Evolutionary conservation across 371 early-diverging fungal genomes (phyloP).

Genomic region (Mortierella sp.): DNA sequence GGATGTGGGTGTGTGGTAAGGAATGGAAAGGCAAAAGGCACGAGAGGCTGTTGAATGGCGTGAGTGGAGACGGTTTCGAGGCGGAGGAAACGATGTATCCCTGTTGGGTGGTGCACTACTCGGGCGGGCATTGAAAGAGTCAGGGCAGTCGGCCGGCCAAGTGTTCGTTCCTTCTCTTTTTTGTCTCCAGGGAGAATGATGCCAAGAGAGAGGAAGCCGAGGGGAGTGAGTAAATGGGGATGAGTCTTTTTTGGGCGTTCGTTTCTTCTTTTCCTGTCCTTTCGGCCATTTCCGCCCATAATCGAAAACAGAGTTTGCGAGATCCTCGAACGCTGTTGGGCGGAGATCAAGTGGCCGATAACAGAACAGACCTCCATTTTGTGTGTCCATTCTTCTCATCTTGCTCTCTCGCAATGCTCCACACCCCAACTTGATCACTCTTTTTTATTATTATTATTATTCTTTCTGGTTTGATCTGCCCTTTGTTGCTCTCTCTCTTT

Average conservation of each 20-base stretch:
- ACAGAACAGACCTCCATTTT: conserved; percentile 3
- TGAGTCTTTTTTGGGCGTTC: too few relatives aligned
- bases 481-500: too few relatives aligned
- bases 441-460: background rate
- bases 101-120: conserved; percentile 3
- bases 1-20: background rate
- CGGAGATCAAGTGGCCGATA: conserved; percentile 50
- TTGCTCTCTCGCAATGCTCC: conserved; percentile 9
- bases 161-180: too few relatives aligned
- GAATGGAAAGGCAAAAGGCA: background rate
- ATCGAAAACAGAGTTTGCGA: too few relatives aligned
- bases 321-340: conserved; percentile 11
- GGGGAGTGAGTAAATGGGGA: too few relatives aligned
- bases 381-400: background rate
- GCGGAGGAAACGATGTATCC: background rate
- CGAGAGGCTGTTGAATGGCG: background rate
- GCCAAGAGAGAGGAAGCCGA: too few relatives aligned
- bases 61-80: background rate
- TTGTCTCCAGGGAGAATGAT: too few relatives aligned
- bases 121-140: too few relatives aligned
- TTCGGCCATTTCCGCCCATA: too few relatives aligned
- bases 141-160: too few relatives aligned
- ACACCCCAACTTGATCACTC: conserved; percentile 8
- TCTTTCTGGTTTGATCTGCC: background rate
- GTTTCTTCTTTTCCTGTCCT: too few relatives aligned